Percentiles rank a stretch among this genome's conserved stretches.
Conservation (phyloP, 1,284 basidiomycete species). For the Leccinum angustisporum region DNA sequence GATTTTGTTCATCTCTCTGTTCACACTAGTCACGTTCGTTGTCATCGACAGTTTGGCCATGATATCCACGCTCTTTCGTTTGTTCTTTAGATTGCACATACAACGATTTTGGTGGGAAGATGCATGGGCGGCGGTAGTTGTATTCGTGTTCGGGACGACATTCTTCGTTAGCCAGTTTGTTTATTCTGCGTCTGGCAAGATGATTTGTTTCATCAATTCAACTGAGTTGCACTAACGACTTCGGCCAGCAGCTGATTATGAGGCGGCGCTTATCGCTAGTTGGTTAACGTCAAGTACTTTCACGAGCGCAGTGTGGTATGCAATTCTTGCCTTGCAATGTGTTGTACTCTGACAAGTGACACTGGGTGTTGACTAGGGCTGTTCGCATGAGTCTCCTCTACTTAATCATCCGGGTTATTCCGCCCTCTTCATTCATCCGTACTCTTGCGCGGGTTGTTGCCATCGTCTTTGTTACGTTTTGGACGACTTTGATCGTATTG, state of each 20-base stretch:
- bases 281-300: background rate
- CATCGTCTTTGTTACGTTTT: background rate
- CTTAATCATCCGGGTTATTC: background rate
- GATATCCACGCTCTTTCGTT: background rate
- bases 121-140: conserved; percentile 20
- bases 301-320: background rate
- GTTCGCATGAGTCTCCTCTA: background rate
- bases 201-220: background rate
- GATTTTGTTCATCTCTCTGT: too few species aligned
- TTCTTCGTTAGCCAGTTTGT: background rate
- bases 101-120: background rate
- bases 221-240: background rate
- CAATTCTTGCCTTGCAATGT: background rate
- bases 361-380: background rate
- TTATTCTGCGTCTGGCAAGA: background rate
- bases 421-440: background rate
- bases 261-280: background rate
- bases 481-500: background rate
- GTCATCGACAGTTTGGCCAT: background rate
- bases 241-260: background rate
- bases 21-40: background rate
- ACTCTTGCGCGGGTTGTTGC: background rate
- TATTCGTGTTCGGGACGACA: background rate
- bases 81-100: background rate
- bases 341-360: background rate